Percentiles rank a stretch among this genome's conserved stretches.
Evolutionary conservation across 2,329 filamentous ascomycete species (phyloP).

Genomic region (Clarireedia homoeocarpa): DNA sequence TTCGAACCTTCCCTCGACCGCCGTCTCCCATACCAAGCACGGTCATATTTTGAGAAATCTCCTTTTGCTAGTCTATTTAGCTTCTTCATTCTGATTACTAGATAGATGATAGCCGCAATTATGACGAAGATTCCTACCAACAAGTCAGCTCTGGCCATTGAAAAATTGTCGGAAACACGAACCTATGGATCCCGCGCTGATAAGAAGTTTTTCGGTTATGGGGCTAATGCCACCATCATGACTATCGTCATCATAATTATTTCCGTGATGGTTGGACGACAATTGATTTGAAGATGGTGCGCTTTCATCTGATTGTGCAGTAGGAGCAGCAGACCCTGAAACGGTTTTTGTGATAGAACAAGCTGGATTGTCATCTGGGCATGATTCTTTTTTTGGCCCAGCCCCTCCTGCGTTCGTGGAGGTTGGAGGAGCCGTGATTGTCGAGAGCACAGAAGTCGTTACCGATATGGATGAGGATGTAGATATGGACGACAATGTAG

Average conservation of each 20-base stretch:
- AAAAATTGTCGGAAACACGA: background rate
- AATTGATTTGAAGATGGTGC: background rate
- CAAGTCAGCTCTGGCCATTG: background rate
- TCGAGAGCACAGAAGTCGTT: background rate
- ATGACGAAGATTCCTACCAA: conserved; percentile 26
- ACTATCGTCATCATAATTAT: background rate
- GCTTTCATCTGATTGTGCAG: background rate
- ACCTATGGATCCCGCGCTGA: conserved; percentile 26
- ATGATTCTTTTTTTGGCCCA: background rate
- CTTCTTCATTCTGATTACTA: conserved; percentile 21
- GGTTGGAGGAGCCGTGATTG: background rate
- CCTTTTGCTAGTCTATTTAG: conserved; percentile 18
- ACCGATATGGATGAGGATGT: background rate
- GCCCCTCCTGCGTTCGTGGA: background rate
- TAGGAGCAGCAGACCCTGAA: background rate
- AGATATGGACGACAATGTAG: background rate
- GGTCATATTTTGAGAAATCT: conserved; percentile 14
- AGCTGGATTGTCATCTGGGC: background rate
- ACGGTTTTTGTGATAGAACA: background rate
- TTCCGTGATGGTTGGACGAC: background rate
- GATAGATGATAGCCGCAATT: conserved; percentile 19
- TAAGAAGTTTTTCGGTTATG: conserved; percentile 21
- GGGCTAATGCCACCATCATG: conserved; percentile 15
- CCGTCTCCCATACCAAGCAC: conserved; percentile 22
- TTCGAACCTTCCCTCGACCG: conserved; percentile 13